Evolutionary conservation across 225 moss, liverwort and hornwort genomes (phyloP).

Genomic region (Polytrichum commune): DNA sequence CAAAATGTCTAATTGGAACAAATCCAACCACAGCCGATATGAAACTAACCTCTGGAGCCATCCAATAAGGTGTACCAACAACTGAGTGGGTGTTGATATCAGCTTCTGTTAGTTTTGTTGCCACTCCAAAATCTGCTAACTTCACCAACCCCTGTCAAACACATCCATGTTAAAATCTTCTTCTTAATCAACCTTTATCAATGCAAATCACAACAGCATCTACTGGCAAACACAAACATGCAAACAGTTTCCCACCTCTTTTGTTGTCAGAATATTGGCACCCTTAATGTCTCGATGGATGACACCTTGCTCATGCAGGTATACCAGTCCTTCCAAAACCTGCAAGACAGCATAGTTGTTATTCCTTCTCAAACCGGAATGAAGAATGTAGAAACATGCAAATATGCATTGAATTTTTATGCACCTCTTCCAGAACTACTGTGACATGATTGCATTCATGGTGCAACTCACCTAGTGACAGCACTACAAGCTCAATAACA

Average conservation of each 20-base stretch:
- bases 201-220: too few relatives aligned
- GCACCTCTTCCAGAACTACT: too few relatives aligned
- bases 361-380: too few relatives aligned
- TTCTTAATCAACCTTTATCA: background rate
- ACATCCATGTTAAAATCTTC: background rate
- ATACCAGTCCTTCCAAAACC: slow-evolving; percentile 96
- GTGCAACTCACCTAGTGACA: too few relatives aligned
- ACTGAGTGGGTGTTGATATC: slow-evolving; percentile 97
- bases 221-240: background rate
- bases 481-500: too few relatives aligned
- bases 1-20: too few relatives aligned
- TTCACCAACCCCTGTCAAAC: slow-evolving; percentile 78
- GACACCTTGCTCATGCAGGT: slow-evolving; percentile 95
- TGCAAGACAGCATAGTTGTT: slow-evolving; percentile 13
- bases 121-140: slow-evolving; percentile 97
- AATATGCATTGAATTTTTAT: too few relatives aligned
- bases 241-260: slow-evolving; percentile 58
- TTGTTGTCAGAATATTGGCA: slow-evolving; percentile 94
- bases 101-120: slow-evolving; percentile 91
- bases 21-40: too few relatives aligned
- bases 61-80: slow-evolving; percentile 98
- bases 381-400: too few relatives aligned
- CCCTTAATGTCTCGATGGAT: slow-evolving; percentile 98
- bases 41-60: slow-evolving; percentile 88
- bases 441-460: too few relatives aligned